Evolutionary conservation across 805 yeast species (phyloP).

Genomic region (Candida taoyuanica): DNA sequence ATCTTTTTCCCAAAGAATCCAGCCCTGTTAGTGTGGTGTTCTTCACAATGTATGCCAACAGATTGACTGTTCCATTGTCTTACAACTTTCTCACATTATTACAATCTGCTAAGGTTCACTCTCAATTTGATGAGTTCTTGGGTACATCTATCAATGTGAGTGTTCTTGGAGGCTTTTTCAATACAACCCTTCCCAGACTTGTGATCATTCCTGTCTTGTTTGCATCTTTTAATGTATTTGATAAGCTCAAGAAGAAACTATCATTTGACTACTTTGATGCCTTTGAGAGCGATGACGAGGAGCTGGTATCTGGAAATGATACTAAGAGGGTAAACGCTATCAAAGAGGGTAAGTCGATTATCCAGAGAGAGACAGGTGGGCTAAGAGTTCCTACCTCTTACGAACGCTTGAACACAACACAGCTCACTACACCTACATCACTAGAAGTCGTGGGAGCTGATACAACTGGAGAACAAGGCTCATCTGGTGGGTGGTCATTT

Average conservation of each 20-base stretch:
- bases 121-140: conserved; percentile 65
- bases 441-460: too few species aligned
- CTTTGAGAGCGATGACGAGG: conserved; percentile 37
- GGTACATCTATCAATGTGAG: conserved; percentile 74
- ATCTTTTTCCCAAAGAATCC: conserved; percentile 63
- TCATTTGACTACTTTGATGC: conserved; percentile 29
- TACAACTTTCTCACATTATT: conserved; percentile 73
- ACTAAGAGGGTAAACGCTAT: conserved; percentile 16
- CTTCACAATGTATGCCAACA: conserved; percentile 74
- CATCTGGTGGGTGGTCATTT: neutral
- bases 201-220: conserved; percentile 65
- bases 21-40: conserved; percentile 74
- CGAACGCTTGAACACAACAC: too few species aligned
- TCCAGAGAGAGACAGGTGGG: conserved; percentile 22
- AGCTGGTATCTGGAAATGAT: conserved; percentile 18
- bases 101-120: conserved; percentile 37
- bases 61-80: conserved; percentile 76
- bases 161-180: conserved; percentile 65
- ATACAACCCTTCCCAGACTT: conserved; percentile 72
- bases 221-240: conserved; percentile 64
- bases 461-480: neutral
- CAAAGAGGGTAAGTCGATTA: conserved; percentile 24
- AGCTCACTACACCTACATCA: too few species aligned
- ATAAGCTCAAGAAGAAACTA: conserved; percentile 40
- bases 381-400: neutral